phyloP scores from a whole-genome alignment of 306 rosid genomes.

The Pueraria montana region DNA sequence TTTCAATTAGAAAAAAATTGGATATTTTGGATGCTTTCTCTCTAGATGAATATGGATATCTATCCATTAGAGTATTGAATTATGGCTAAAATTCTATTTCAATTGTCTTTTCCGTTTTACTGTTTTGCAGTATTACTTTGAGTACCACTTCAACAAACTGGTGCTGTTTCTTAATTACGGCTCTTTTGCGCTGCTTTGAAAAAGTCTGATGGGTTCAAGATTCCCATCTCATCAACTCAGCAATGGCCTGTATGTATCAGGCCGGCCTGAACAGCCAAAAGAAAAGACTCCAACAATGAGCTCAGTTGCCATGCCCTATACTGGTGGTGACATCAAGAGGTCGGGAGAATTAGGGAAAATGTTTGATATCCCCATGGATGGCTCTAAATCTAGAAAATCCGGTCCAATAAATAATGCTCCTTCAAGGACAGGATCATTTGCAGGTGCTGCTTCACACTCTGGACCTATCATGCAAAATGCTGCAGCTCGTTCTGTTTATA shows the following conservation, averaged over 20 bases:
- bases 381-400: slow-evolving; percentile 93
- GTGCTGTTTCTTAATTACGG: slow-evolving; percentile 11
- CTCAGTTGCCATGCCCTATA: slow-evolving; percentile 93
- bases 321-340: slow-evolving; percentile 96
- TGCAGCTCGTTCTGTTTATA: slow-evolving; percentile 75
- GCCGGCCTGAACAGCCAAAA: slow-evolving; percentile 98
- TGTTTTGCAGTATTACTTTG: slow-evolving; percentile 63
- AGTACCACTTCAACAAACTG: slow-evolving; percentile 33
- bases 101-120: background rate
- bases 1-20: background rate
- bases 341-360: slow-evolving; percentile 97
- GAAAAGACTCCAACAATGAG: slow-evolving; percentile 97
- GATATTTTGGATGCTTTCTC: background rate
- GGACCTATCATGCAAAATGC: slow-evolving; percentile 87
- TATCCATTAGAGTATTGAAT: slow-evolving; percentile 16
- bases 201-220: slow-evolving; percentile 91
- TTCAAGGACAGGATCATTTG: slow-evolving; percentile 93
- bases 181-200: slow-evolving; percentile 49
- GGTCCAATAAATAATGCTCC: slow-evolving; percentile 83
- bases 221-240: slow-evolving; percentile 99
- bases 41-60: slow-evolving; percentile 31
- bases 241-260: slow-evolving; percentile 97
- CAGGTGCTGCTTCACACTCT: slow-evolving; percentile 94
- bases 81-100: slow-evolving; percentile 19
- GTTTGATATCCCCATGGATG: slow-evolving; percentile 95